Evolutionary conservation across 106 monocot genomes (phyloP).

Genomic region (Dioscorea alata): DNA sequence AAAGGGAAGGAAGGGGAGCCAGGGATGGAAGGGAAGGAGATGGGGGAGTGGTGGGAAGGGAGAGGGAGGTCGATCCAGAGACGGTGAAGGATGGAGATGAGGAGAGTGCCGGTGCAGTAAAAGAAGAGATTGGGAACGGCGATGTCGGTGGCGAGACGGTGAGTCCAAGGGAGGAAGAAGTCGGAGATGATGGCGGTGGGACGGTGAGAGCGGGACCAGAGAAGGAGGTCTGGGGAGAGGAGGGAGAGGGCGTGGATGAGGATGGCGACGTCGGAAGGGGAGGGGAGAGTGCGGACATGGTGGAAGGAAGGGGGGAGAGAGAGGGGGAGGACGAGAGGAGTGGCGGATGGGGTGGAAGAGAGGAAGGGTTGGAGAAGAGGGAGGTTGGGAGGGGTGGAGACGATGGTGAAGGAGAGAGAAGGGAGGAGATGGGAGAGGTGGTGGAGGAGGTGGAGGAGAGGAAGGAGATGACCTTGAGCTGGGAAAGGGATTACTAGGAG

Average conservation of each 20-base stretch:
- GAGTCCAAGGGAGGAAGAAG: conserved; percentile 40
- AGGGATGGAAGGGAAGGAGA: conserved; percentile 2
- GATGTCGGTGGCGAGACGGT: conserved; percentile 22
- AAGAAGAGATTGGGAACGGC: conserved; percentile 29
- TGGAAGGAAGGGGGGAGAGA: not conserved
- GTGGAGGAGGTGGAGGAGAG: conserved; percentile 23
- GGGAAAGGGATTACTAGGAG: conserved; percentile 24
- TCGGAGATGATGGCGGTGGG: conserved; percentile 32
- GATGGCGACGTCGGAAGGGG: not conserved
- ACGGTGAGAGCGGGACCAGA: conserved; percentile 13
- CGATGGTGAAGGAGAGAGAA: conserved; percentile 15
- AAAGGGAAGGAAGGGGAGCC: conserved; percentile 22
- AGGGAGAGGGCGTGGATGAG: conserved; percentile 14
- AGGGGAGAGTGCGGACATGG: conserved; percentile 15
- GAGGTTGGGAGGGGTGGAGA: conserved; percentile 23
- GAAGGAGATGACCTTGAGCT: conserved; percentile 25
- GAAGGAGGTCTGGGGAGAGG: conserved; percentile 12
- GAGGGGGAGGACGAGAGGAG: not conserved
- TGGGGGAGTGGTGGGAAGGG: not conserved
- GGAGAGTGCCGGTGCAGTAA: conserved; percentile 21
- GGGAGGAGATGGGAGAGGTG: conserved; percentile 8
- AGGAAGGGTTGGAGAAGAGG: conserved; percentile 17
- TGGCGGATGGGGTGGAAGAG: conserved; percentile 10
- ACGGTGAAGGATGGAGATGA: conserved; percentile 13
- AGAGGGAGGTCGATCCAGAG: conserved; percentile 5